Base-by-base conservation (phyloP, 495 filamentous ascomycete genomes). In the Polyplosphaeria fusca region DNA sequence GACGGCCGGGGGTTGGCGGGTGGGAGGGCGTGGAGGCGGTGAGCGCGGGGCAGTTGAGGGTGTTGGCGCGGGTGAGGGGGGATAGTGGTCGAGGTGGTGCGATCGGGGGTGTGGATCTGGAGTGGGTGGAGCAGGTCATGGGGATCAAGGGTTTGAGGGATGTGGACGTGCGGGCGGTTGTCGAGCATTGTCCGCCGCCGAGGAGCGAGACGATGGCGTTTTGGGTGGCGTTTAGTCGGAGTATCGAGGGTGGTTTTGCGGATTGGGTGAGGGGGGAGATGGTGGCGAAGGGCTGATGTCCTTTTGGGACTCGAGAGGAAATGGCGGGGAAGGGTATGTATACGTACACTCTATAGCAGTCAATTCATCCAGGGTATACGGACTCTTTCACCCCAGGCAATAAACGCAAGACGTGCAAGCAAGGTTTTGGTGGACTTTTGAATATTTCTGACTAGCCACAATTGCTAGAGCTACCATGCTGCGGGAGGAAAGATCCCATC, bases 211-310 rank as follows among this genome's bases (percentile, higher is more conserved):
- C 67, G 5, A 74, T 76, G 73, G 68, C 70, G 18, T 71, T 76
- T 43, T 80, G 75, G 61, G 69, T 77, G 7, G 71, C 74, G 13
- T 77, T 81, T 50, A 79, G 76, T n/a, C 68, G 67, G 5, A 77
- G 76, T 23, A 73, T 82, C 5, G 76, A 81, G 58, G 65, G 48
- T 13, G 76, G 74, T 11, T 73, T 82, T 61, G 67, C 67, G 24
- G 73, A 77, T 47, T 80, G 72, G 58, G 47, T 82, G 30, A 68
- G 53, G 45, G 64, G 55, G 35, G 58, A 69, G 60, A 64, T 71
- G 69, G 46, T 58, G 14, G 37, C 7, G 39, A 18, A 7, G 9
- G 19, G 9, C 5, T 12, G 39, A n/a, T n/a, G n/a, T n/a, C n/a
- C n/a, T n/a, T n/a, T n/a, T n/a, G n/a, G n/a, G n/a, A n/a, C n/a